These are phyloP conservation scores for Ascochyta rabiei DNA, from an alignment of 2,329 filamentous ascomycete genomes.

Conservation along the genomic window DNA sequence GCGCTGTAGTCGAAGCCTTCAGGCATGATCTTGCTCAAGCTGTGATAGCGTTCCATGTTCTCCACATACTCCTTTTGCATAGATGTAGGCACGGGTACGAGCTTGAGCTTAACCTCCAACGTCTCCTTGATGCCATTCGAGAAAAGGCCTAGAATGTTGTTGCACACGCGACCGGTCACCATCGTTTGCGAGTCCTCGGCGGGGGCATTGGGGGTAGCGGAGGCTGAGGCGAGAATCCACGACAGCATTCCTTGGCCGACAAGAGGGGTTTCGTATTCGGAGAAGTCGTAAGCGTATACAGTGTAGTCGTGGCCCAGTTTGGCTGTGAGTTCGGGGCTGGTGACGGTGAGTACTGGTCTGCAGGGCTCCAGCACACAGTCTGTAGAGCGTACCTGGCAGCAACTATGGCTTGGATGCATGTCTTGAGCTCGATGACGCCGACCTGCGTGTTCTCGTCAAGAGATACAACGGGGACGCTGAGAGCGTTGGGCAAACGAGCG, in stretches of 20 bases:
- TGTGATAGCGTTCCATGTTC: slow-evolving; percentile 66
- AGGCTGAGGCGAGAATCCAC: slow-evolving; percentile 71
- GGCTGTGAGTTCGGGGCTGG: slow-evolving; percentile 83
- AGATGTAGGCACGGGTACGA: slow-evolving; percentile 75
- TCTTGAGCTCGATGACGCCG: slow-evolving; percentile 84
- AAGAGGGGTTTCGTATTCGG: slow-evolving; percentile 88
- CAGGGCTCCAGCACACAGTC: slow-evolving; percentile 9
- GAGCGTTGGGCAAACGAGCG: slow-evolving; percentile 78
- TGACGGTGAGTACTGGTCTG: slow-evolving; percentile 37
- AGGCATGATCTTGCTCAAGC: slow-evolving; percentile 62
- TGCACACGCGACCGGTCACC: slow-evolving; percentile 89
- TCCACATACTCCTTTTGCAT: slow-evolving; percentile 65
- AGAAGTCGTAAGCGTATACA: slow-evolving; percentile 97
- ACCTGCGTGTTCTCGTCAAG: slow-evolving; percentile 82
- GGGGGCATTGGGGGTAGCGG: slow-evolving; percentile 60
- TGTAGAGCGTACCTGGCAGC: slow-evolving; percentile 59
- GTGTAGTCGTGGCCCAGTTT: slow-evolving; percentile 82
- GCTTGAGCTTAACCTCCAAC: slow-evolving; percentile 87
- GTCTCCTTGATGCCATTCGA: slow-evolving; percentile 84
- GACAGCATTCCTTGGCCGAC: slow-evolving; percentile 97
- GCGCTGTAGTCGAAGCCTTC: slow-evolving; percentile 72
- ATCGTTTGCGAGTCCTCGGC: slow-evolving; percentile 69
- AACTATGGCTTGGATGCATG: slow-evolving; percentile 83
- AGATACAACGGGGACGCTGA: slow-evolving; percentile 79
- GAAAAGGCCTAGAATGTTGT: slow-evolving; percentile 84